Evolutionary conservation across 805 yeast species (phyloP).

Genomic region (Schwanniomyces pseudopolymorphus): DNA sequence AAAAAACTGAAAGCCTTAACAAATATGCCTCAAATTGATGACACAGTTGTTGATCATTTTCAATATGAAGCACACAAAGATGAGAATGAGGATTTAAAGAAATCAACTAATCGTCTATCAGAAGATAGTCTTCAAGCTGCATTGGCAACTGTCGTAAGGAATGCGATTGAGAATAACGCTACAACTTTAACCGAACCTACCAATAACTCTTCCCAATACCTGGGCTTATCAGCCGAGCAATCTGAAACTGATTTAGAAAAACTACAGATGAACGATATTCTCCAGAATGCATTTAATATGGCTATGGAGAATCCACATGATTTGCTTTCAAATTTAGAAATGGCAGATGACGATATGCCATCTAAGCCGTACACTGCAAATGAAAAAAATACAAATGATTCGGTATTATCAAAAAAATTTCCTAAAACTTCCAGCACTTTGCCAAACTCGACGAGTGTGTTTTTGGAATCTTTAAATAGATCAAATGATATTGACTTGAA

Average conservation of each 20-base stretch:
- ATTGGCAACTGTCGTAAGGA: constrained; percentile 54
- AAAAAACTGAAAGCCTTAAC: constrained; percentile 7
- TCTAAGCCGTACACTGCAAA: constrained; percentile 2
- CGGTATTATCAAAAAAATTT: neutral
- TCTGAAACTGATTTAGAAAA: constrained; percentile 53
- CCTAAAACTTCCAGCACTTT: constrained; percentile 2
- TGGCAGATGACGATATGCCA: constrained; percentile 17
- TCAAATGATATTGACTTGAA: constrained; percentile 13
- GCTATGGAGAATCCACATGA: constrained; percentile 66
- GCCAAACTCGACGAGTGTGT: constrained; percentile 12
- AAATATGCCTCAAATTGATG: constrained; percentile 34
- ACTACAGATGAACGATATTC: constrained; percentile 61
- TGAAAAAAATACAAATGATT: constrained; percentile 1
- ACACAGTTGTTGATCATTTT: constrained; percentile 35
- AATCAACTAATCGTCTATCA: neutral
- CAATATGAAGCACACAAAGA: constrained; percentile 31
- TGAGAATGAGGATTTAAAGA: constrained; percentile 8
- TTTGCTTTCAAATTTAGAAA: constrained; percentile 37
- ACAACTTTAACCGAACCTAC: constrained; percentile 1
- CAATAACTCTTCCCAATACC: neutral
- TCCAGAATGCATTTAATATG: constrained; percentile 75
- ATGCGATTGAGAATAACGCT: constrained; percentile 28
- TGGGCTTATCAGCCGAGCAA: neutral
- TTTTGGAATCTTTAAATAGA: constrained; percentile 13
- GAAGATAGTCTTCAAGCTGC: constrained; percentile 45